phyloP scores from a whole-genome alignment of 2,329 filamentous ascomycete species.

The Ceratocystiopsis minuta region DNA sequence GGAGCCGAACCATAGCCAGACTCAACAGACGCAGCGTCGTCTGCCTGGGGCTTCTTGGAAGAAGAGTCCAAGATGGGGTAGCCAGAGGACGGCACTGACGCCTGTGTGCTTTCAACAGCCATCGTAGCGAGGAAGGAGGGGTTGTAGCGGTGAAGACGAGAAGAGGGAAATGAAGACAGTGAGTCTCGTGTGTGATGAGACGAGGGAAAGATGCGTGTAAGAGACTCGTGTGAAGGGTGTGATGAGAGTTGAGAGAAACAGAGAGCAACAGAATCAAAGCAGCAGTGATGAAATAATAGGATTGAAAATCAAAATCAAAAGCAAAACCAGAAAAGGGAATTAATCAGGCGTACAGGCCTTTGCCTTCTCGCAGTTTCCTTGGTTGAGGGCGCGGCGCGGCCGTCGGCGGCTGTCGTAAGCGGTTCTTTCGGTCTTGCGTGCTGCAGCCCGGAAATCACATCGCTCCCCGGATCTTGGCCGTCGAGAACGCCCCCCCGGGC shows the following conservation, averaged over 20 bases:
- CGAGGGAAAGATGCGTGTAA: not conserved
- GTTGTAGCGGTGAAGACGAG: not conserved
- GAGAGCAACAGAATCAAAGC: not conserved
- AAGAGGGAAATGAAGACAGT: not conserved
- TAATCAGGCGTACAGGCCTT: no score
- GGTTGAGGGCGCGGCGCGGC: no score
- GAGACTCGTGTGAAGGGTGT: not conserved
- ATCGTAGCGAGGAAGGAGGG: not conserved
- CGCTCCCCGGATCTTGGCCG: no score
- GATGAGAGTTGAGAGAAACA: not conserved
- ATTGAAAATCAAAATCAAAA: no score
- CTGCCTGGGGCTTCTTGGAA: constrained; percentile 15
- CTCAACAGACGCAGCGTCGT: constrained; percentile 34
- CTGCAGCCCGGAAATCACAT: not conserved
- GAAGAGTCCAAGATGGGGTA: no score
- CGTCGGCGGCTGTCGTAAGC: no score
- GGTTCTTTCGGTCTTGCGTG: not conserved
- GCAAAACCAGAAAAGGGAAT: no score
- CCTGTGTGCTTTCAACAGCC: not conserved
- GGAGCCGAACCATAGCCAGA: constrained; percentile 65
- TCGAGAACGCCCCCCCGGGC: no score
- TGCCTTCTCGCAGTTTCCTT: no score
- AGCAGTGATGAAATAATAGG: not conserved
- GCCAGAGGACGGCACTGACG: not conserved
- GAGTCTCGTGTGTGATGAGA: not conserved